Conservation (phyloP, 495 filamentous ascomycete genomes). For the Xylaria grammica region DNA sequence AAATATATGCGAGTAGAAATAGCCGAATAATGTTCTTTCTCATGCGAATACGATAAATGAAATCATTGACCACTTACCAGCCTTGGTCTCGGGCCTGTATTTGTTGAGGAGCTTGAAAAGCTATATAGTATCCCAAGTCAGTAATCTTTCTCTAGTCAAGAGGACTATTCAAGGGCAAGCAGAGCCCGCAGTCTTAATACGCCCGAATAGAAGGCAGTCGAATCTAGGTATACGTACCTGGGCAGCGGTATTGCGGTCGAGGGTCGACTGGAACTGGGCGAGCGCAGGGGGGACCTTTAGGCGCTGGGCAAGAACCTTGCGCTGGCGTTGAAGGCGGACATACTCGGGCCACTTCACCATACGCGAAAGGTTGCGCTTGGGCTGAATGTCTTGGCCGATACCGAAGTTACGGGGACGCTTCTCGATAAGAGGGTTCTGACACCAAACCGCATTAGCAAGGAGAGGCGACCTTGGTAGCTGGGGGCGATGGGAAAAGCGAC, state of each 20-base stretch:
- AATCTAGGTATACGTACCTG: conserved; percentile 53
- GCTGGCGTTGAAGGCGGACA: conserved; percentile 98
- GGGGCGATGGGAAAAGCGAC: conserved; percentile 33
- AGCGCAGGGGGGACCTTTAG: conserved; percentile 98
- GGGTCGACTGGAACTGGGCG: conserved; percentile 94
- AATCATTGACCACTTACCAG: conserved; percentile 33
- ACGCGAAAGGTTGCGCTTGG: conserved; percentile 93
- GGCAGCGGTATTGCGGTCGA: conserved; percentile 98
- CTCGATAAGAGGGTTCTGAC: conserved; percentile 98
- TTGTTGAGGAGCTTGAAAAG: conserved; percentile 98
- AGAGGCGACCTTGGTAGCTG: background rate
- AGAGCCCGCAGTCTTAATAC: too few species aligned
- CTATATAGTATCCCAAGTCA: conserved; percentile 7
- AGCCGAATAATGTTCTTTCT: background rate
- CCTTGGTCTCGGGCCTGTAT: conserved; percentile 98
- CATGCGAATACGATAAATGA: background rate
- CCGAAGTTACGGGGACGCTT: conserved; percentile 97
- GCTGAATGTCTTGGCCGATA: conserved; percentile 99
- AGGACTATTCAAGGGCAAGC: too few species aligned
- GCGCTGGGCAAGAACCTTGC: conserved; percentile 98
- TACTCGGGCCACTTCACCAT: conserved; percentile 99
- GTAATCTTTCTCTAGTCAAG: conserved; percentile 20
- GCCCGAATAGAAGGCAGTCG: too few species aligned
- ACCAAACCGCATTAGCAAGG: conserved; percentile 38
- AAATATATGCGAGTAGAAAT: too few species aligned